Percentiles rank a stretch among this genome's conserved stretches.
phyloP scores from a whole-genome alignment of 495 filamentous ascomycete genomes.

The Rhypophila decipiens region DNA sequence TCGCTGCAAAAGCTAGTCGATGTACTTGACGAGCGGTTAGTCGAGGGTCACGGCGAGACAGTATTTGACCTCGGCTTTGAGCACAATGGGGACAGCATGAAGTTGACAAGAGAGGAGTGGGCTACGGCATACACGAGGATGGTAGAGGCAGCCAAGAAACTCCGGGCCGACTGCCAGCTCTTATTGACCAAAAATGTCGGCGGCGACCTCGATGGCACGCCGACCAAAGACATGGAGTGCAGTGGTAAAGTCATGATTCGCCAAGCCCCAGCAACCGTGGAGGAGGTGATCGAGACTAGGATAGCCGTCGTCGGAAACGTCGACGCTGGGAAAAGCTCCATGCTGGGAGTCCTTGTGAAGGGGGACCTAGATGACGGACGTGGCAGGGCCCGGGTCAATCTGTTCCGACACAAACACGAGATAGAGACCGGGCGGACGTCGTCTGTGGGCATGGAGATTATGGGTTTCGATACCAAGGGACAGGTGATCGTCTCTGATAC shows the following conservation, averaged over 20 bases:
- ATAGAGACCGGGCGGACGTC: slow-evolving; percentile 91
- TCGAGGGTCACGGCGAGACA: slow-evolving; percentile 84
- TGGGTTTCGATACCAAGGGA: slow-evolving; percentile 90
- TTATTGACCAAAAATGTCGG: slow-evolving; percentile 86
- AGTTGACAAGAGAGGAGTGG: slow-evolving; percentile 72
- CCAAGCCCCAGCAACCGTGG: slow-evolving; percentile 61
- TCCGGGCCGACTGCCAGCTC: slow-evolving; percentile 68
- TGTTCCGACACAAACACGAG: slow-evolving; percentile 97
- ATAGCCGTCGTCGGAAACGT: slow-evolving; percentile 98
- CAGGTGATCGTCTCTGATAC: slow-evolving; percentile 75
- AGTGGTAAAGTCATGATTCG: slow-evolving; percentile 82
- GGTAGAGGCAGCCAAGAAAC: slow-evolving; percentile 54
- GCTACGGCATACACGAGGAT: slow-evolving; percentile 64
- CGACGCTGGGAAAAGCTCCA: slow-evolving; percentile 94
- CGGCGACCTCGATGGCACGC: slow-evolving; percentile 62
- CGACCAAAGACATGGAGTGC: slow-evolving; percentile 62
- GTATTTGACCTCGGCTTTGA: slow-evolving; percentile 91
- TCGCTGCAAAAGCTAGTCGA: slow-evolving; percentile 49
- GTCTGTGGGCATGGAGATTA: slow-evolving; percentile 97
- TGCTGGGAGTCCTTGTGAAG: slow-evolving; percentile 94
- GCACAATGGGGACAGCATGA: slow-evolving; percentile 89
- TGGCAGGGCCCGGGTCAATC: slow-evolving; percentile 89
- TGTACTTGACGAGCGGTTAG: slow-evolving; percentile 61
- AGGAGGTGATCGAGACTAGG: slow-evolving; percentile 90
- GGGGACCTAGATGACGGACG: slow-evolving; percentile 91